A percentile compares a stretch with the other conserved stretches of the same genome.
These are phyloP conservation scores for Imleria badia DNA, from an alignment of 768 basidiomycete genomes.

Conservation along the genomic window DNA sequence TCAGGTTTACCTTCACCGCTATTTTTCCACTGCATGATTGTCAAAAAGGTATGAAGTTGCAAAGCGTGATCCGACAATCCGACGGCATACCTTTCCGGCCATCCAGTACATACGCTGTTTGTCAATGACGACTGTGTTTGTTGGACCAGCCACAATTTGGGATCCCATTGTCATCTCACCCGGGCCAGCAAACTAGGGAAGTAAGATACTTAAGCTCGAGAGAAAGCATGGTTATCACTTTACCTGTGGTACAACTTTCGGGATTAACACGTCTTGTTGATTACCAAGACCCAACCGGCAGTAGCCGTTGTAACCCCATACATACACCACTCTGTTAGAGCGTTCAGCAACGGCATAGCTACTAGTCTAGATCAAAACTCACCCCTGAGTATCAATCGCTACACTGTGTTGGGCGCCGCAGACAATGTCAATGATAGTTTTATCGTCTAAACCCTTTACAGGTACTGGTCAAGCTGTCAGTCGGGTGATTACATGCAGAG, in stretches of 20 bases:
- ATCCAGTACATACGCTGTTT: slow-evolving; percentile 85
- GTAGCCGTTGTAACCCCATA: slow-evolving; percentile 91
- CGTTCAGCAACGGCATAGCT: slow-evolving; percentile 7
- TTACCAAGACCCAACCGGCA: slow-evolving; percentile 87
- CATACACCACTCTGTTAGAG: slow-evolving; percentile 61
- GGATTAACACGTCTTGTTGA: slow-evolving; percentile 77
- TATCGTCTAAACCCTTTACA: slow-evolving; percentile 73
- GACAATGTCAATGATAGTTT: slow-evolving; percentile 77
- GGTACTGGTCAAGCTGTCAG: slow-evolving; percentile 47
- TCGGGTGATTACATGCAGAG: not conserved
- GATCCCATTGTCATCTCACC: slow-evolving; percentile 61
- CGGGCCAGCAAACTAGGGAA: slow-evolving; percentile 68
- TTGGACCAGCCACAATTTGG: slow-evolving; percentile 73
- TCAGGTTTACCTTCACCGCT: slow-evolving; percentile 75
- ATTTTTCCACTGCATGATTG: slow-evolving; percentile 76
- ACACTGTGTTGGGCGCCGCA: slow-evolving; percentile 88
- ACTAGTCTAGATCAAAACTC: slow-evolving; percentile 11
- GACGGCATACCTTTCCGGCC: slow-evolving; percentile 64
- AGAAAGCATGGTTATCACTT: slow-evolving; percentile 1
- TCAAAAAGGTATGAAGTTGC: not conserved
- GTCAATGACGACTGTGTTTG: slow-evolving; percentile 83
- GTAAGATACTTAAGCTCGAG: not conserved
- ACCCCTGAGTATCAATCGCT: slow-evolving; percentile 79
- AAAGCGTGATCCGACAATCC: not conserved
- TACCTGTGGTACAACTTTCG: slow-evolving; percentile 82